Evolutionary conservation across 2,329 filamentous ascomycete genomes (phyloP), one percentile per base, ranked within the genome.

Genomic region (Akanthomyces dipterigenus): DNA sequence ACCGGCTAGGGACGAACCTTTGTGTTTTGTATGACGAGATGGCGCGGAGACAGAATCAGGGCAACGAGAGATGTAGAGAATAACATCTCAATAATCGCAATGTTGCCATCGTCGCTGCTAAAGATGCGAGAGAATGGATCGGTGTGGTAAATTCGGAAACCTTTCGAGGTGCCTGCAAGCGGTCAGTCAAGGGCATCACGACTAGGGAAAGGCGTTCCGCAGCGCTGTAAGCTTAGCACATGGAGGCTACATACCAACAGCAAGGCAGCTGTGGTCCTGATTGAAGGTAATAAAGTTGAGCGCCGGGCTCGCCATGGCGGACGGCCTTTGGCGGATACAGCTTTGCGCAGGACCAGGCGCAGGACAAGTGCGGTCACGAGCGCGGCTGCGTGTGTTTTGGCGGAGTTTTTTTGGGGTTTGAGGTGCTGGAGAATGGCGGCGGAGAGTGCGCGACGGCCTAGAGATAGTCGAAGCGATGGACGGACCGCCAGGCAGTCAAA

Each of bases 221-320:
- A 26, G 34, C 12, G 14, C 12, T 18, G 40, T 26, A 26, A 18
- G 3, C 2, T 2, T 3, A 58, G 58, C 34, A n/a, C 6, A 7
- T 31, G n/a, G 12, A 22, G 24, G 16, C 1, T 12, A 24, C 61
- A 76, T 80, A 92, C 91, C 93, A 68, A 99, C 93, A 78, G 93
- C 93, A 66, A 99, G 83, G 76, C 93, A 93, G 82, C 90, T 96
- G 80, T 96, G 92, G 80, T 99, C 95, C 81, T 99, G 95, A 77
- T 99, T 99, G 78, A 98, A 99, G 46, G 93, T 97, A 70, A 99
- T 91, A 78, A 96, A 99, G 77, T 99, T 99, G 80, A 98, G 91
- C 54, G 86, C 79, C 73, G 88, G 87, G 65, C 72, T 82, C 65
- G 87, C 78, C 87, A 91, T 91, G 63, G 67, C 78, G 70, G 64